These are phyloP conservation scores for Obelidium mucronatum DNA, from an alignment of 192 early-diverging fungal genomes.

Conservation along the genomic window DNA sequence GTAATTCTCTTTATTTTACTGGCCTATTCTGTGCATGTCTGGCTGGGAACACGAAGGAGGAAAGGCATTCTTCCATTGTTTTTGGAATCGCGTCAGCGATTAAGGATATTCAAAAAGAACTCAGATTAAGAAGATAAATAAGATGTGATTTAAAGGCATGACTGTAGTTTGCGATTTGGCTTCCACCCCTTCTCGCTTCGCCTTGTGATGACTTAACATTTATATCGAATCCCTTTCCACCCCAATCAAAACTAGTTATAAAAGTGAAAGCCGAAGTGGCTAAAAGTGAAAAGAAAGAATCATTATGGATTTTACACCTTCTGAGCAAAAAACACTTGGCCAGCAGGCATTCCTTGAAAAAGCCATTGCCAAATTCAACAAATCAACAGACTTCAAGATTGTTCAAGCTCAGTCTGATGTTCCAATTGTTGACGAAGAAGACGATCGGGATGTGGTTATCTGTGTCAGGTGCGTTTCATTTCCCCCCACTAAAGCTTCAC, in stretches of 20 bases:
- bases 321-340: background rate
- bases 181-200: too few species aligned
- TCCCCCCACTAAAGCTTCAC: background rate
- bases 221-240: too few species aligned
- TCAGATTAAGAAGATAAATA: too few species aligned
- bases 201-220: too few species aligned
- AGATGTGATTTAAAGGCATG: too few species aligned
- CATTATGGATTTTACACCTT: background rate
- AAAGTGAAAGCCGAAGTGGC: too few species aligned
- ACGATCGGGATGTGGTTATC: constrained; percentile 17
- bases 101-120: background rate
- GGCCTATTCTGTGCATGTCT: constrained; percentile 3
- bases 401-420: background rate
- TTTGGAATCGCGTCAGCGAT: background rate
- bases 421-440: background rate
- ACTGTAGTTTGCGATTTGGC: too few species aligned
- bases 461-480: constrained; percentile 5
- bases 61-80: background rate
- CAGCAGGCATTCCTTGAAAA: constrained; percentile 1
- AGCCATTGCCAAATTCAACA: constrained; percentile 10
- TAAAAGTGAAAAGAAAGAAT: background rate
- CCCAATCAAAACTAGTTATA: too few species aligned
- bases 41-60: constrained; percentile 15
- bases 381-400: background rate
- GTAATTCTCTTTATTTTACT: constrained; percentile 7